phyloP scores from a whole-genome alignment of 163 green algal species.

The Picocystis sp. region DNA sequence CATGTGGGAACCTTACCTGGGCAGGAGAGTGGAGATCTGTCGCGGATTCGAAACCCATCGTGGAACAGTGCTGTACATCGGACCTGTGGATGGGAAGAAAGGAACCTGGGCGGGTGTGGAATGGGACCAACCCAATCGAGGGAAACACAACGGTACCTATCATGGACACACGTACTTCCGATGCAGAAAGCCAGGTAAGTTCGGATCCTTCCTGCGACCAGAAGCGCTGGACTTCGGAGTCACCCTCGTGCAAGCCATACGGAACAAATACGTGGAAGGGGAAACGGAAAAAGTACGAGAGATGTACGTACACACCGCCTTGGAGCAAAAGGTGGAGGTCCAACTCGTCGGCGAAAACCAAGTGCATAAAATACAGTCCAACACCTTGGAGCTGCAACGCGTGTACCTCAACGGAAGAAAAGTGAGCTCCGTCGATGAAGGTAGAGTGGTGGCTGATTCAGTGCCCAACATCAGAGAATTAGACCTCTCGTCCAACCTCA shows the following conservation, averaged over 20 bases:
- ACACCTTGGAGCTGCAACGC: no score
- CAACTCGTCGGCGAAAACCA: no score
- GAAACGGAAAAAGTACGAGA: no score
- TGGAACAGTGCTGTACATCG: slow-evolving; percentile 67
- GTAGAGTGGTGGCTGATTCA: no score
- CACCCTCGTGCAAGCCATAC: slow-evolving; percentile 28
- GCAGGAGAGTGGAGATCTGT: slow-evolving; percentile 5
- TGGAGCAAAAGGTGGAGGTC: no score
- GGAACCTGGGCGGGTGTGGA: slow-evolving; percentile 80
- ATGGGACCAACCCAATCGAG: slow-evolving; percentile 63
- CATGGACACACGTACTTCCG: slow-evolving; percentile 61
- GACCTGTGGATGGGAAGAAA: slow-evolving; percentile 38
- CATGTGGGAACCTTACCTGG: no score
- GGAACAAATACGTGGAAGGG: slow-evolving; percentile 28
- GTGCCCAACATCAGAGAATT: slow-evolving; percentile 27
- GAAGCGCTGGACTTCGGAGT: slow-evolving; percentile 33
- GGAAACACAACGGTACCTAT: slow-evolving; percentile 70
- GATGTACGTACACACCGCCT: no score
- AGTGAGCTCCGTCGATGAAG: no score
- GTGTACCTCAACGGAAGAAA: no score
- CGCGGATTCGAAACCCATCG: background rate
- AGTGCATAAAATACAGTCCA: no score
- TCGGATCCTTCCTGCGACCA: slow-evolving; percentile 48
- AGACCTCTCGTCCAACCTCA: slow-evolving; percentile 39
- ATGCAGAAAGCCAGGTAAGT: slow-evolving; percentile 10